Evolutionary conservation across 208 protist genomes (phyloP).

Genomic region (Leishmania major): DNA sequence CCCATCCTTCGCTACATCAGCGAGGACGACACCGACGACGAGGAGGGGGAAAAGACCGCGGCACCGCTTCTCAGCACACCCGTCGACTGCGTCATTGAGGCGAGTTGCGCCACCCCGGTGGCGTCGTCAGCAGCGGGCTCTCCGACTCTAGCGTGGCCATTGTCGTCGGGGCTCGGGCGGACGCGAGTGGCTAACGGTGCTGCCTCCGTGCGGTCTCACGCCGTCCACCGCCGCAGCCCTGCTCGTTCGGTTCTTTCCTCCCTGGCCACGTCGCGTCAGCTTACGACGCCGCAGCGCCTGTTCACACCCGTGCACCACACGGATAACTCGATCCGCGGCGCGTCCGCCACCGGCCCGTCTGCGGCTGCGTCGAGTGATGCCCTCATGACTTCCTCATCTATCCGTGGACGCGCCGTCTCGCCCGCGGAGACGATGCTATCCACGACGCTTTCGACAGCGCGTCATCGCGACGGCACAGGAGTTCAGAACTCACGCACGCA

Average conservation of each 20-base stretch:
- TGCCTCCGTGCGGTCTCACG: not conserved
- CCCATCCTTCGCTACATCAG: not conserved
- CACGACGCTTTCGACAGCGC: not conserved
- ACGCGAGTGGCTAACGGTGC: not conserved
- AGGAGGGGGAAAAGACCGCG: not conserved
- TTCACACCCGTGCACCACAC: constrained; percentile 25
- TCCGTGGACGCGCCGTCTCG: not conserved
- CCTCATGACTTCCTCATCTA: not conserved
- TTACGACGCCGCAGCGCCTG: constrained; percentile 7
- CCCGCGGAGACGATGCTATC: not conserved
- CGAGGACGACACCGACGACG: not conserved
- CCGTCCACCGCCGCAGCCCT: not conserved
- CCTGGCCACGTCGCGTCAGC: not conserved
- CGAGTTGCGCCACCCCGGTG: constrained; percentile 3
- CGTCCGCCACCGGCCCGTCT: not conserved
- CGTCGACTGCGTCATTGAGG: not conserved
- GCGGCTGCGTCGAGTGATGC: not conserved
- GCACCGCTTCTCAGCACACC: not conserved
- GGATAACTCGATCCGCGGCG: constrained; percentile 25
- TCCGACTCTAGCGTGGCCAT: not conserved
- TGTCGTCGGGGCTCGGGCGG: not conserved
- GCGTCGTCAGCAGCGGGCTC: not conserved
- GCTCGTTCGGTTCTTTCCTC: not conserved
- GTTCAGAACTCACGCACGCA: not conserved
- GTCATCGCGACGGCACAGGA: not conserved